phyloP scores from a whole-genome alignment of 2,329 filamentous ascomycete genomes.

The Aspergillus sp. region DNA sequence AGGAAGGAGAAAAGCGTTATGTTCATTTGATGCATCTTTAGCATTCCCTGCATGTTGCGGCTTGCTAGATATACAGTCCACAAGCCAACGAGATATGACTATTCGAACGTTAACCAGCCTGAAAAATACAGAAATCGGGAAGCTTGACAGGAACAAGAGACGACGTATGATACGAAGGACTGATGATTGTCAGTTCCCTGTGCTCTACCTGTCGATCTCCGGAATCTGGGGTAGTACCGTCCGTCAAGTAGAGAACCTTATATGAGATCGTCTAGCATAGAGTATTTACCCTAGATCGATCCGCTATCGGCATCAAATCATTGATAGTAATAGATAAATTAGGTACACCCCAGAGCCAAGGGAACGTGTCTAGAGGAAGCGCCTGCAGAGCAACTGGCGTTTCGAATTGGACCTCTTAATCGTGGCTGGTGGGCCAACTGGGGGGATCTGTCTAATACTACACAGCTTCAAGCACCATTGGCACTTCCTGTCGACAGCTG shows the following conservation, averaged over 20 bases:
- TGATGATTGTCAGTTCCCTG: constrained; percentile 6
- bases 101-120: not conserved
- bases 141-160: not conserved
- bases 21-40: too few relatives aligned
- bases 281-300: not conserved
- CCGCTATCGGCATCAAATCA: not conserved
- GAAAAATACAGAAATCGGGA: not conserved
- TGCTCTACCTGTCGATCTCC: constrained; percentile 13
- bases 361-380: not conserved
- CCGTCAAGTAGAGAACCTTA: not conserved
- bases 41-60: too few relatives aligned
- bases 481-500: too few relatives aligned
- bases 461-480: too few relatives aligned
- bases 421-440: too few relatives aligned
- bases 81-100: not conserved
- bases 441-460: too few relatives aligned
- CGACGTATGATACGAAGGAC: constrained; percentile 8
- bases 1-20: constrained; percentile 2
- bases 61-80: too few relatives aligned
- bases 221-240: not conserved
- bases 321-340: not conserved
- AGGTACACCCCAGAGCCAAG: too few relatives aligned
- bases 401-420: not conserved
- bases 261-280: not conserved
- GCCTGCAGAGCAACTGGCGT: not conserved